Conservation (phyloP, 1,139 yeast genomes). For the Diutina ranongensis region DNA sequence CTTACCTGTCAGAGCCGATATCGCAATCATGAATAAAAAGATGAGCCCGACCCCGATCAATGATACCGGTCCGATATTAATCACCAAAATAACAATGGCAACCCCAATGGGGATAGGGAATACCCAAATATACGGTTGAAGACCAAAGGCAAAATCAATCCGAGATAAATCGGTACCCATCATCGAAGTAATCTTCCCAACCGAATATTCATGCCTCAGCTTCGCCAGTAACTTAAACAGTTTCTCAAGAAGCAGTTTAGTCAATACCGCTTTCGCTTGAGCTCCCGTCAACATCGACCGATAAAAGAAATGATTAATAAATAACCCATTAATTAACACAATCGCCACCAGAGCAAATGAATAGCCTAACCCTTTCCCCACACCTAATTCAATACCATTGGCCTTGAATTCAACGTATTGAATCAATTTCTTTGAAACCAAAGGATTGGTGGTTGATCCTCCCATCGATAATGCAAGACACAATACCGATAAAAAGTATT, state of each 20-base stretch:
- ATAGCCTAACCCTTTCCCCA: conserved; percentile 20
- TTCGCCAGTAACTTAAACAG: conserved; percentile 50
- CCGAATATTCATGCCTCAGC: conserved; percentile 48
- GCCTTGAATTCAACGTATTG: conserved; percentile 26
- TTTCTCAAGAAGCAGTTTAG: conserved; percentile 56
- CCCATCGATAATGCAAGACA: conserved; percentile 31
- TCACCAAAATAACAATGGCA: conserved; percentile 49
- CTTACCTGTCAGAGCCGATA: conserved; percentile 18
- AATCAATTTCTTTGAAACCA: conserved; percentile 32
- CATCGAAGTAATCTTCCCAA: conserved; percentile 60
- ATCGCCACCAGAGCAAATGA: conserved; percentile 19
- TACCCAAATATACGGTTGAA: conserved; percentile 53
- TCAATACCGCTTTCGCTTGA: conserved; percentile 52
- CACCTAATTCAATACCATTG: conserved; percentile 12
- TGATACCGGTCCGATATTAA: conserved; percentile 65
- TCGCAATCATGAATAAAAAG: conserved; percentile 19
- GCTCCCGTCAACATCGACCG: conserved; percentile 55
- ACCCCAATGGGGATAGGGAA: conserved; percentile 56
- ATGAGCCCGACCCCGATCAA: conserved; percentile 47
- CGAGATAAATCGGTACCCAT: conserved; percentile 74
- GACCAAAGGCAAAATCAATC: conserved; percentile 64
- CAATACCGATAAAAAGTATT: conserved; percentile 28
- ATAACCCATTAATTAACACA: conserved; percentile 8
- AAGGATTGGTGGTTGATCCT: conserved; percentile 39
- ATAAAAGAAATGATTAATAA: conserved; percentile 44